Base-by-base conservation (phyloP, 1,284 basidiomycete species). In the Ganoderma boninense region DNA sequence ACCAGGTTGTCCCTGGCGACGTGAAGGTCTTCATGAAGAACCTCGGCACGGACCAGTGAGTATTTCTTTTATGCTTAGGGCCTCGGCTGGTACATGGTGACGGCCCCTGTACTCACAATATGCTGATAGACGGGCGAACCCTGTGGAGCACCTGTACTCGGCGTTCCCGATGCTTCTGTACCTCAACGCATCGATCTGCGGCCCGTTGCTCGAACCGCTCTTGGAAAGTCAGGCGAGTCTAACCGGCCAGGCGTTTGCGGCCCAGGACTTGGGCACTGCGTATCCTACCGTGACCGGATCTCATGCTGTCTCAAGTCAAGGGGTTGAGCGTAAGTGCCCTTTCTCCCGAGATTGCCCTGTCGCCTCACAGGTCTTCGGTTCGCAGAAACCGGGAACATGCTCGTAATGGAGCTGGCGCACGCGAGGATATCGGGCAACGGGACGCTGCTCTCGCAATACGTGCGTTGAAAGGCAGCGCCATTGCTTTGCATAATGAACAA, bases 361-460 rank as follows among this genome's bases (percentile, higher is more conserved):
- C 11, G 0, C 14, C 5, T 23, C 16, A 61, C 32, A 16, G 11
- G 40, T 23, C 10, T 4, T 18, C 23, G 14, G 6, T 20, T 5
- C 29, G 11, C 56, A 90, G 90, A 92, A 77, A 87, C 88, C 62
- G 90, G 90, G 11, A 92, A 92, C 74, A 92, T 92, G 91, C 79
- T 94, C 20, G 91, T 93, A 76, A 92, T 92, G 90, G 11, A 69
- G 29, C 80, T 92, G 67, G 90, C 89, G 67, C 90, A 92, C 77
- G 89, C 89, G 2, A 87, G 90, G 71, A 85, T 85, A 63, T 85
- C 89, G 0, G 84, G 85, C 13, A 89, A 92, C 73, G 82, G 77
- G 8, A 85, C 86, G 2, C 84, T 91, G 54, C 77, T 90, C 64
- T 78, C 77, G 4, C 81, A 80, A 77, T 88, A 91, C 70, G 89